Conservation (phyloP, 148 eudicot genomes). For the Arbutus unedo region DNA sequence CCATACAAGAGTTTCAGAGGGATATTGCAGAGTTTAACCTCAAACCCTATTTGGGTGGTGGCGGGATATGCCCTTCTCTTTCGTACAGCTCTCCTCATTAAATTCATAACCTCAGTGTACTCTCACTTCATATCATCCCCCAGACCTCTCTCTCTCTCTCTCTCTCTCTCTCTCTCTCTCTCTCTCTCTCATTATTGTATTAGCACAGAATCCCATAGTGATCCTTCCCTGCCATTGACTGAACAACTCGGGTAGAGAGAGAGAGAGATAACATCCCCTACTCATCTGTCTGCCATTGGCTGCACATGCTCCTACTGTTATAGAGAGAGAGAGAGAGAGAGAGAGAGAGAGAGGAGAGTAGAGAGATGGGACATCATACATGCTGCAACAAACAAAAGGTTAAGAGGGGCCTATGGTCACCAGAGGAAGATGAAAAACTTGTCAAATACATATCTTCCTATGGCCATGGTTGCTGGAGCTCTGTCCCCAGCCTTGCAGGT, state of each 20-base stretch:
- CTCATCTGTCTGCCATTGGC: too few species aligned
- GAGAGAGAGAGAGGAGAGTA: neutral
- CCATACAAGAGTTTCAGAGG: neutral
- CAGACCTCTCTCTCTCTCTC: neutral
- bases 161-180: neutral
- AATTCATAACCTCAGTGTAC: neutral
- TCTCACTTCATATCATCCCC: neutral
- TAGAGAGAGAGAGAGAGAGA: neutral
- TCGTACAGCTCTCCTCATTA: neutral
- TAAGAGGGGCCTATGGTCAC: neutral
- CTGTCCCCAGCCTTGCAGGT: slow-evolving; percentile 8
- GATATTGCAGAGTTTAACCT: neutral
- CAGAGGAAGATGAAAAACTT: slow-evolving; percentile 5
- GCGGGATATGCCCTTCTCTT: neutral
- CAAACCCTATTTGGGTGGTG: neutral
- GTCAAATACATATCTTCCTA: neutral
- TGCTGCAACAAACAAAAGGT: neutral
- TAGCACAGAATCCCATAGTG: neutral
- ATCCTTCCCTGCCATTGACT: too few species aligned
- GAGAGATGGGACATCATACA: neutral
- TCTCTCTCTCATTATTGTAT: neutral
- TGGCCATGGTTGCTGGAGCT: slow-evolving; percentile 6
- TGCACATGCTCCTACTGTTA: neutral
- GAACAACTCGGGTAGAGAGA: neutral
- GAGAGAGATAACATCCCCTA: neutral